Evolutionary conservation across 441 rosid species (phyloP), one percentile per base, ranked within the genome.

Genomic region (Populus tomentosa): DNA sequence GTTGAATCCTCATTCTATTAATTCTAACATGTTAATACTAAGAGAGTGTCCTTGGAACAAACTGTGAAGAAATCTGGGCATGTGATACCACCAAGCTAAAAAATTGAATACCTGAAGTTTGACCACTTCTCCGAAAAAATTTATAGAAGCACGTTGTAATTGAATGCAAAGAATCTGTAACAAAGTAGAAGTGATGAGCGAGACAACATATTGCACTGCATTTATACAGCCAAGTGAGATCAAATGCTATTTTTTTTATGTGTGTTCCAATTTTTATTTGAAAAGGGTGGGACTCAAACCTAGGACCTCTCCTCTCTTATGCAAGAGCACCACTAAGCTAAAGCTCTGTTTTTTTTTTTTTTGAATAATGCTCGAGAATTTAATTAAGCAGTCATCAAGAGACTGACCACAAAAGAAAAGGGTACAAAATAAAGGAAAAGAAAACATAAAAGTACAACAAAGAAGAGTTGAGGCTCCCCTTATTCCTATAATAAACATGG

Each of bases 151-250:
- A 28, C 97, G 93, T 77, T 91, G 95, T 78, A 92, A 79, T 74
- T 95, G 96, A 88, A 95, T 78, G 87, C 97, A 93, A 32, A 95
- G 85, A 83, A 93, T 90, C 99, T 95, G 97, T 75, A 84, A 69
- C 70, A 77, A 42, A 42, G 71, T 59, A 18, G 13, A 53, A 77
- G 32, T 20, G 10, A 81, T 76, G 30, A 78, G 72, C 32, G 64
- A 28, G 10, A 24, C 74, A 9, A 72, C 20, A 76, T 68, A 73
- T 46, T 30, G 16, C 40, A 66, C 38, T 63, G 70, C 64, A 42
- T 42, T 65, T 38, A 10, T 38, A 38, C 42, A 46, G 5, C 6
- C 18, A 46, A 46, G 56, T 13, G 56, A 4, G 56, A 46, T 11
- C 56, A 46, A 46, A 46, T 46, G 56, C 42, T 38, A 30, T 9